Conservation (phyloP, 2,329 filamentous ascomycete genomes). For the Ophiocordyceps camponoti-leonardi region DNA sequence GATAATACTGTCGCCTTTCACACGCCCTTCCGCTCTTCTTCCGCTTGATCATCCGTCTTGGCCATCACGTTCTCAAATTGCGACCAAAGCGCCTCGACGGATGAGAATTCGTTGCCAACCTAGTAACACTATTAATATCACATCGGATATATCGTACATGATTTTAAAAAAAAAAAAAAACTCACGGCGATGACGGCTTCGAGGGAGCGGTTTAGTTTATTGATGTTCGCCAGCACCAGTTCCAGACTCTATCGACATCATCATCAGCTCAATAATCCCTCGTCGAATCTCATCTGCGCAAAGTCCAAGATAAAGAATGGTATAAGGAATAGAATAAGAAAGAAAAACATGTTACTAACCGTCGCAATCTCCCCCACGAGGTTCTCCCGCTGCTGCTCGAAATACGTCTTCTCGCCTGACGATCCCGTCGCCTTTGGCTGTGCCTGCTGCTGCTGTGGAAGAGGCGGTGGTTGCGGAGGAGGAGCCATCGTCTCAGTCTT, state of each 20-base stretch:
- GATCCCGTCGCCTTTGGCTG: conserved; percentile 10
- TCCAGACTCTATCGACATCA: conserved; percentile 48
- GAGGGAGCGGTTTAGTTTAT: conserved; percentile 80
- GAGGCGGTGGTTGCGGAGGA: conserved; percentile 4
- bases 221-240: conserved; percentile 86
- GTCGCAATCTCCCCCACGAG: conserved; percentile 57
- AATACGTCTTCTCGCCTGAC: conserved; percentile 38
- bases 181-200: conserved; percentile 78
- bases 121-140: too few relatives aligned
- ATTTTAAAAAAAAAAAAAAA: conserved; percentile 3
- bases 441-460: conserved; percentile 6
- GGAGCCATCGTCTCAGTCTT: background rate
- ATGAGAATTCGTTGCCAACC: conserved; percentile 94
- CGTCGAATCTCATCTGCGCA: too few relatives aligned
- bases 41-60: conserved; percentile 29
- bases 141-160: too few relatives aligned
- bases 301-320: too few relatives aligned
- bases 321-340: too few relatives aligned
- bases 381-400: conserved; percentile 58
- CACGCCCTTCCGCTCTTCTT: too few relatives aligned
- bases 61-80: conserved; percentile 96
- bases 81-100: conserved; percentile 90
- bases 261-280: too few relatives aligned
- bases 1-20: too few relatives aligned
- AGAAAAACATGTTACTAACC: too few relatives aligned